A percentile compares a stretch with the other conserved stretches of the same genome.
Evolutionary conservation across 1,139 yeast genomes (phyloP).

Genomic region (Hyphopichia khmerensis): DNA sequence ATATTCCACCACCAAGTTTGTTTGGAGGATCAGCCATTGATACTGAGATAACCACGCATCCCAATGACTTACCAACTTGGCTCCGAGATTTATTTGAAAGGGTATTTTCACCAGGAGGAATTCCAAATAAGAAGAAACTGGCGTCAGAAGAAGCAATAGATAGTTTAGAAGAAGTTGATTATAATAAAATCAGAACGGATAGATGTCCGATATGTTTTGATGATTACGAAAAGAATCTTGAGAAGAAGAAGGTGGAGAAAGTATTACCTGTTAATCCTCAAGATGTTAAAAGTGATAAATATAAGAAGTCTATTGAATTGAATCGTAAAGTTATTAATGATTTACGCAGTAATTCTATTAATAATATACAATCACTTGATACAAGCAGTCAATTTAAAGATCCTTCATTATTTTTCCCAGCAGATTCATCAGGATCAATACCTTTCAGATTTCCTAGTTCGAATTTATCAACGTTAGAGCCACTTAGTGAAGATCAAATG

Average conservation of each 20-base stretch:
- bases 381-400: slow-evolving; percentile 24
- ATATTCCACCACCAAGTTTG: slow-evolving; percentile 9
- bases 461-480: slow-evolving; percentile 23
- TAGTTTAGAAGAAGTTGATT: slow-evolving; percentile 28
- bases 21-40: slow-evolving; percentile 24
- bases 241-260: background rate
- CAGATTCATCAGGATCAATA: slow-evolving; percentile 28
- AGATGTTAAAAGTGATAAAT: background rate
- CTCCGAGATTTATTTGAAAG: slow-evolving; percentile 39
- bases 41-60: slow-evolving; percentile 22
- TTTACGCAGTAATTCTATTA: background rate
- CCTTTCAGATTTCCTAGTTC: slow-evolving; percentile 36
- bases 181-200: slow-evolving; percentile 15
- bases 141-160: slow-evolving; percentile 45
- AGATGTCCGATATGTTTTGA: slow-evolving; percentile 50
- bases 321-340: background rate
- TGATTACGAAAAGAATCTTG: slow-evolving; percentile 14
- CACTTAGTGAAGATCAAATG: slow-evolving; percentile 25
- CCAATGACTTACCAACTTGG: slow-evolving; percentile 34
- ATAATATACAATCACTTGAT: slow-evolving; percentile 6
- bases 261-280: background rate
- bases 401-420: slow-evolving; percentile 40
- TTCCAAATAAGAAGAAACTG: slow-evolving; percentile 22
- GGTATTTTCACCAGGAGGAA: slow-evolving; percentile 31
- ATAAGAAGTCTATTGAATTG: background rate